These are phyloP conservation scores for Ascochyta viciae-villosae DNA, from an alignment of 2,329 filamentous ascomycete genomes.

Conservation along the genomic window DNA sequence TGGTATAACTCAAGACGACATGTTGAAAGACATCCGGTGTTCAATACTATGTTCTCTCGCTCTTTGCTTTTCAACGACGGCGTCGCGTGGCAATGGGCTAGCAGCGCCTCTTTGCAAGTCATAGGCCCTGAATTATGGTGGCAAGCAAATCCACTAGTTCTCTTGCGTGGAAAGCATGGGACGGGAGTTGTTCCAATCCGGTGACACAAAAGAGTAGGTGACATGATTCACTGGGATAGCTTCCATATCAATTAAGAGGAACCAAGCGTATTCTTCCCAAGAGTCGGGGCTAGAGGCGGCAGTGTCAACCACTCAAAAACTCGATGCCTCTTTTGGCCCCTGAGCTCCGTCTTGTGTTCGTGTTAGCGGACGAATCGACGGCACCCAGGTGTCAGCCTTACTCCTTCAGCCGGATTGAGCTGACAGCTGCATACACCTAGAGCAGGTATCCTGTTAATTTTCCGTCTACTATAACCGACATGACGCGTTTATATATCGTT, in stretches of 20 bases:
- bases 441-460: background rate
- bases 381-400: conserved; percentile 10
- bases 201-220: background rate
- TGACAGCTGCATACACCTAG: conserved; percentile 9
- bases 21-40: background rate
- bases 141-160: background rate
- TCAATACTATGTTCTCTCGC: background rate
- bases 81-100: background rate
- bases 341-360: conserved; percentile 1
- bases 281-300: background rate
- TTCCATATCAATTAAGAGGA: background rate
- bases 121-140: background rate
- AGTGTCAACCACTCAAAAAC: conserved; percentile 14
- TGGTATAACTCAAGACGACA: background rate
- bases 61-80: conserved; percentile 8
- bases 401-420: conserved; percentile 10
- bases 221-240: background rate
- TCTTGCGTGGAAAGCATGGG: background rate
- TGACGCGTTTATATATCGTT: background rate
- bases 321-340: conserved; percentile 6
- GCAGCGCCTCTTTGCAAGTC: conserved; percentile 1
- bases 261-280: background rate
- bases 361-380: conserved; percentile 4
- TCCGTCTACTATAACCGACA: too few species aligned
- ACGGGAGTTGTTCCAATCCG: background rate